These are phyloP conservation scores for Boletus rubropictus DNA, from an alignment of 768 basidiomycete species.

Conservation along the genomic window DNA sequence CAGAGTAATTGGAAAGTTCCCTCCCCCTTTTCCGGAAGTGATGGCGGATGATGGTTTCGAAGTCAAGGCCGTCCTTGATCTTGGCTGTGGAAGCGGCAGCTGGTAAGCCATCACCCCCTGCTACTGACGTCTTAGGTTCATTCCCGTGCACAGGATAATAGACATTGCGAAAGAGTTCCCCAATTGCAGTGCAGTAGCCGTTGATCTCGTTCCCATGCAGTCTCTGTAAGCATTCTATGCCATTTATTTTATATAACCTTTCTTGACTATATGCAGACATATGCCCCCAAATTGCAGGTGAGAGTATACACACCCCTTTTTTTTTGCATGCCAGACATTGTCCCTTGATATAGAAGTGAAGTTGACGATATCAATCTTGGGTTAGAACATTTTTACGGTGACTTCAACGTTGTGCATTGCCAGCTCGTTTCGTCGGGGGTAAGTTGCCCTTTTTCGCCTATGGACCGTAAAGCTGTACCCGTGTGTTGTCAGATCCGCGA, in stretches of 20 bases:
- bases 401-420: conserved; percentile 72
- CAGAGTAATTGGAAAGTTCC: conserved; percentile 62
- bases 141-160: conserved; percentile 52
- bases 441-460: conserved; percentile 27
- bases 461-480: conserved; percentile 13
- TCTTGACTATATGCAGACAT: conserved; percentile 34
- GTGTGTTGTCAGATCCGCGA: conserved; percentile 52
- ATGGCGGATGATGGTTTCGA: conserved; percentile 57
- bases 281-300: conserved; percentile 73
- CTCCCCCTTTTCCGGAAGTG: conserved; percentile 49
- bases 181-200: conserved; percentile 59
- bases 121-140: conserved; percentile 4
- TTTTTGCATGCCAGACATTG: conserved; percentile 3
- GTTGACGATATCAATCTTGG: conserved; percentile 83
- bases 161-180: conserved; percentile 72
- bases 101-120: conserved; percentile 43
- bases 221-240: conserved; percentile 42
- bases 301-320: conserved; percentile 9
- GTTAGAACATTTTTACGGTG: conserved; percentile 73
- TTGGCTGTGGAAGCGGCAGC: conserved; percentile 75
- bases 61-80: conserved; percentile 60
- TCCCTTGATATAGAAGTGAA: conserved; percentile 52
- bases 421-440: conserved; percentile 71
- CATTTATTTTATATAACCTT: conserved; percentile 10
- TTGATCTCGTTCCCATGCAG: conserved; percentile 80